phyloP scores from a whole-genome alignment of 768 basidiomycete species.

The Rhodotorula babjevae region DNA sequence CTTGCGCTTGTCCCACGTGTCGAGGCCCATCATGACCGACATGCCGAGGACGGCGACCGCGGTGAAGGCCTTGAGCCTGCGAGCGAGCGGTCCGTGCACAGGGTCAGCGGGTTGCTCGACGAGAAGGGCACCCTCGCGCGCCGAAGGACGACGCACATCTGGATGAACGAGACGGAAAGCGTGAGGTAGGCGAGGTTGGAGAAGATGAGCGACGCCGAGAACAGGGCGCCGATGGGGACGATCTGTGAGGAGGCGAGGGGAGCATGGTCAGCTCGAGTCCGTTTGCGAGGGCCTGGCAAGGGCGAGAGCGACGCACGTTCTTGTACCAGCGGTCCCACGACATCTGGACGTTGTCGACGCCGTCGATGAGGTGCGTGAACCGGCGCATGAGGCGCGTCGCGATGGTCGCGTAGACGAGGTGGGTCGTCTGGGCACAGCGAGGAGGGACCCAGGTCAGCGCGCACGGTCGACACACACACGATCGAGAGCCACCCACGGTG shows the following conservation, averaged over 20 bases:
- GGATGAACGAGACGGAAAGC: slow-evolving; percentile 87
- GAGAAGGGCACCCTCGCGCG: no score
- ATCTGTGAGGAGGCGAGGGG: slow-evolving; percentile 52
- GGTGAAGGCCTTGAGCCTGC: slow-evolving; percentile 66
- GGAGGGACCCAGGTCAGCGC: not conserved
- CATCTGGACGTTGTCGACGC: slow-evolving; percentile 66
- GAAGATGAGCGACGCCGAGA: slow-evolving; percentile 83
- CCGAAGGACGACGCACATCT: slow-evolving; percentile 67
- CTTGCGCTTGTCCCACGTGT: slow-evolving; percentile 75
- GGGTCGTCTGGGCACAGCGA: slow-evolving; percentile 22
- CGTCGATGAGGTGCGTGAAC: slow-evolving; percentile 75
- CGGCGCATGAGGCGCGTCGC: slow-evolving; percentile 78
- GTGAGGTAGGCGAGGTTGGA: slow-evolving; percentile 92
- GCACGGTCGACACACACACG: no score
- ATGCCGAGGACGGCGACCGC: slow-evolving; percentile 49
- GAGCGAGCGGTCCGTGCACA: not conserved
- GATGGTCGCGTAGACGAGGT: slow-evolving; percentile 52
- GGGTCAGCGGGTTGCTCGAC: no score
- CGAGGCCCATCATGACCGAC: slow-evolving; percentile 75
- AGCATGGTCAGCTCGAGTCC: not conserved
- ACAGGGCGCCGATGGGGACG: slow-evolving; percentile 88
- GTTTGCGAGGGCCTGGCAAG: no score
- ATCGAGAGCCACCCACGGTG: slow-evolving; percentile 3
- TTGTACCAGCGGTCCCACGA: slow-evolving; percentile 70
- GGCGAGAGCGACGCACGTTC: slow-evolving; percentile 8